These are phyloP conservation scores for Sclerotinia borealis DNA, from an alignment of 2,329 filamentous ascomycete species.

Conservation along the genomic window DNA sequence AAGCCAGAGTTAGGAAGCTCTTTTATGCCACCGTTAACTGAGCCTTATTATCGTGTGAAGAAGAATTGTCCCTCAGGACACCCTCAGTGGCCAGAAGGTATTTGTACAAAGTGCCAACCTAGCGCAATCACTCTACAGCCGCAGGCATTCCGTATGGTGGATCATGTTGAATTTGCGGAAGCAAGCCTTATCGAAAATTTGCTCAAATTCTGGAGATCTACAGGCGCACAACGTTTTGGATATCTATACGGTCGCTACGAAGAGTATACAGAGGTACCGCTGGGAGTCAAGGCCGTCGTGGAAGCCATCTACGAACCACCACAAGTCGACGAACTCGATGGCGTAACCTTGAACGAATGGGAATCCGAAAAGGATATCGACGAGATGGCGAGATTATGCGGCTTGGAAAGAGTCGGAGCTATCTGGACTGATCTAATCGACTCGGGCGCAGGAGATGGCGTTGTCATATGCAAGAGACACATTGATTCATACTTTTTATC, in stretches of 20 bases:
- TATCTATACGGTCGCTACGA: slow-evolving; percentile 88
- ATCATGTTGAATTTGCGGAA: slow-evolving; percentile 93
- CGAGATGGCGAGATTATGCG: slow-evolving; percentile 73
- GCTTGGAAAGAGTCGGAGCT: slow-evolving; percentile 81
- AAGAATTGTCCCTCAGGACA: slow-evolving; percentile 89
- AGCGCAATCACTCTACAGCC: slow-evolving; percentile 94
- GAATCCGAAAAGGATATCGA: slow-evolving; percentile 77
- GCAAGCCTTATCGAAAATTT: slow-evolving; percentile 81
- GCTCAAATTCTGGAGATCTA: slow-evolving; percentile 85
- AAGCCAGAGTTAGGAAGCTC: slow-evolving; percentile 90
- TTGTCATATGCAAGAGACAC: slow-evolving; percentile 90
- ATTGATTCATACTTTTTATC: slow-evolving; percentile 88
- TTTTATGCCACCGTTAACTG: slow-evolving; percentile 89
- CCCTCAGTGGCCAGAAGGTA: slow-evolving; percentile 88
- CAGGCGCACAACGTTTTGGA: slow-evolving; percentile 76
- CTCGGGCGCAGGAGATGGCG: slow-evolving; percentile 72
- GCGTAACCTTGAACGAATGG: slow-evolving; percentile 79
- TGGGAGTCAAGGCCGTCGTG: slow-evolving; percentile 91
- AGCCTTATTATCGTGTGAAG: slow-evolving; percentile 87
- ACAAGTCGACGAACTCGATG: slow-evolving; percentile 82
- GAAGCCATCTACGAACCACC: slow-evolving; percentile 97
- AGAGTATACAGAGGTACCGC: slow-evolving; percentile 85
- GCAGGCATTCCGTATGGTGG: slow-evolving; percentile 92
- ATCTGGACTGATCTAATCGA: slow-evolving; percentile 93
- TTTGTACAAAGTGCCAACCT: slow-evolving; percentile 96